phyloP scores from a whole-genome alignment of 331 rosid species.

The Malus hybrid region DNA sequence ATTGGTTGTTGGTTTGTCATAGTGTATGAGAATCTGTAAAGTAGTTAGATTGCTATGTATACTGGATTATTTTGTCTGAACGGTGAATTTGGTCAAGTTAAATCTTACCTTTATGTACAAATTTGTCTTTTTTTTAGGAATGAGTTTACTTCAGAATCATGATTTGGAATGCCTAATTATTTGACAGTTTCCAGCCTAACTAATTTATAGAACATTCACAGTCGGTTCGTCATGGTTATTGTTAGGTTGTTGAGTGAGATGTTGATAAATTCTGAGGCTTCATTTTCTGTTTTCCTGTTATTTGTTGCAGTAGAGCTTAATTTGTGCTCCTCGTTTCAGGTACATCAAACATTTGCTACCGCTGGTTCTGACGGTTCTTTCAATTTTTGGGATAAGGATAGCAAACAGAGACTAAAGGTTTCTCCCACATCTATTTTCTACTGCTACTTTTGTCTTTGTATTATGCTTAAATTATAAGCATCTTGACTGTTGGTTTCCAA shows the following conservation, averaged over 20 bases:
- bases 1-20: background rate
- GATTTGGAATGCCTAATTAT: background rate
- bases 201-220: background rate
- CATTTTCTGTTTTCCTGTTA: constrained; percentile 4
- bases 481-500: background rate
- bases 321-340: constrained; percentile 32
- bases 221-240: background rate
- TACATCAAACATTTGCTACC: constrained; percentile 91
- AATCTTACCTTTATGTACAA: background rate
- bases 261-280: background rate
- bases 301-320: background rate
- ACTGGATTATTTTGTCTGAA: background rate
- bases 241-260: background rate
- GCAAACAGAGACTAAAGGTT: constrained; percentile 93
- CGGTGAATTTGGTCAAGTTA: background rate
- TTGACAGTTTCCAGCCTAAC: background rate
- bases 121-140: background rate
- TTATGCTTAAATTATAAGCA: background rate
- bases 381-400: constrained; percentile 97
- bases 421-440: background rate
- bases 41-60: background rate
- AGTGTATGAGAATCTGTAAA: background rate
- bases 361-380: constrained; percentile 98
- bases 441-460: background rate
- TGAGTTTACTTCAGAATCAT: background rate